Conservation (phyloP, 2,329 filamentous ascomycete genomes). For the Fusarium sp. region DNA sequence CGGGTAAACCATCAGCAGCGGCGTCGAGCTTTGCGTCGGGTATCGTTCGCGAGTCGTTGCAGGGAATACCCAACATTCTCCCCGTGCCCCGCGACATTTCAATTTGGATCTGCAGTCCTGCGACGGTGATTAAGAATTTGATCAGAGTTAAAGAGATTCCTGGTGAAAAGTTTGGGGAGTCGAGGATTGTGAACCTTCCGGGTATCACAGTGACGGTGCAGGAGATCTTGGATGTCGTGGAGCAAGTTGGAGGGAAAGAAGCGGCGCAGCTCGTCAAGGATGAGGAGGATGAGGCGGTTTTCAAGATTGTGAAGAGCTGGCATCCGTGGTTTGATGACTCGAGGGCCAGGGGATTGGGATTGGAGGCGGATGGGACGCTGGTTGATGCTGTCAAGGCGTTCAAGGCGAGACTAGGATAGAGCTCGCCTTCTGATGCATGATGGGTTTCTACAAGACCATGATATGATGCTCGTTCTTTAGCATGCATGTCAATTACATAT, state of each 20-base stretch:
- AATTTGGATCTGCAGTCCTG: conserved; percentile 65
- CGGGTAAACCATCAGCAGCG: conserved; percentile 69
- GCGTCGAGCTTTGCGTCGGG: conserved; percentile 71
- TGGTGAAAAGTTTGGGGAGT: conserved; percentile 51
- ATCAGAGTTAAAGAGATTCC: conserved; percentile 56
- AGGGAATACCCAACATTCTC: conserved; percentile 59
- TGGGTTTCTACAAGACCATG: neutral
- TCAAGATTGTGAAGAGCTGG: conserved; percentile 66
- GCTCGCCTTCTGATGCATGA: neutral
- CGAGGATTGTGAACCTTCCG: conserved; percentile 63
- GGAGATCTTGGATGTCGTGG: conserved; percentile 64
- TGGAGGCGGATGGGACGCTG: conserved; percentile 57
- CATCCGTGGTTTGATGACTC: conserved; percentile 62
- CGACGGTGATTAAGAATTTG: conserved; percentile 62
- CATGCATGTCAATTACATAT: neutral
- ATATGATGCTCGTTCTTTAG: neutral
- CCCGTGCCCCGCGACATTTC: conserved; percentile 59
- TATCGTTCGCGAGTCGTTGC: conserved; percentile 68
- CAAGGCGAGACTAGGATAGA: conserved; percentile 22
- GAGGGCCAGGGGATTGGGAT: conserved; percentile 65
- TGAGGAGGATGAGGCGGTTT: conserved; percentile 58
- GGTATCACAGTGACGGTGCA: conserved; percentile 64
- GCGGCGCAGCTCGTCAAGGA: conserved; percentile 57
- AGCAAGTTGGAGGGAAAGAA: conserved; percentile 60
- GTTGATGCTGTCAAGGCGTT: conserved; percentile 49